Evolutionary conservation across 1,139 yeast species (phyloP), one percentile per base, ranked within the genome.

Genomic region (Pichia sp.): DNA sequence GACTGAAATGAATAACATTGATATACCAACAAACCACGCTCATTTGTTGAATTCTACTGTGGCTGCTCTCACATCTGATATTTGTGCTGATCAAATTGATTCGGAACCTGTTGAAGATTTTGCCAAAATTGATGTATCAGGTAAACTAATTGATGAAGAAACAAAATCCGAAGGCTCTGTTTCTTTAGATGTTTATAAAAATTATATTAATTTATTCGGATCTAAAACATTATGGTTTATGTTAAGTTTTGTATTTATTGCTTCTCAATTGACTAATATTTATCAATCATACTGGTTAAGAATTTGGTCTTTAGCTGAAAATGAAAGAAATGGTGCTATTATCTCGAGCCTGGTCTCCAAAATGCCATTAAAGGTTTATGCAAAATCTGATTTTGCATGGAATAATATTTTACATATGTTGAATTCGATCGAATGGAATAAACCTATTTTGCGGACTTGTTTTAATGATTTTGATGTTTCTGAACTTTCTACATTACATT

Each of bases 91-190:
- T 28, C 45, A 41, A 28, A 16, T 43, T 11, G 49, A 42, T 28
- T 22, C 31, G 5, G 45, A 45, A 2, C 33, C 46, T 7, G 28
- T 35, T 11, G 53, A 43, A 16, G 47, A 43, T 9, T 49, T 37
- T 11, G 58, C 53, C 26, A 57, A 57, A 28, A 64, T 59, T 23
- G 65, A 54, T 27, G 29, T 28, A 9, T 37, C 49, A 12, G 87
- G 89, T 51, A 85, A 82, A 59, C 71, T 87, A 52, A 71, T 84
- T 43, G 82, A 82, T 55, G 96, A 87, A 50, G 98, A 92, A 66
- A 65, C 76, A 10, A 86, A 87, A 60, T 78, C 95, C 4, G 85
- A 82, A 40, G 98, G 98, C 58, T 80, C 78, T 38, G 96, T 92
- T 47, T 74, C 82, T 29, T 54, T 71, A 33, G 73, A 74, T 11